Evolutionary conservation across 2,329 filamentous ascomycete genomes (phyloP).

Genomic region (Colletotrichum truncatum): DNA sequence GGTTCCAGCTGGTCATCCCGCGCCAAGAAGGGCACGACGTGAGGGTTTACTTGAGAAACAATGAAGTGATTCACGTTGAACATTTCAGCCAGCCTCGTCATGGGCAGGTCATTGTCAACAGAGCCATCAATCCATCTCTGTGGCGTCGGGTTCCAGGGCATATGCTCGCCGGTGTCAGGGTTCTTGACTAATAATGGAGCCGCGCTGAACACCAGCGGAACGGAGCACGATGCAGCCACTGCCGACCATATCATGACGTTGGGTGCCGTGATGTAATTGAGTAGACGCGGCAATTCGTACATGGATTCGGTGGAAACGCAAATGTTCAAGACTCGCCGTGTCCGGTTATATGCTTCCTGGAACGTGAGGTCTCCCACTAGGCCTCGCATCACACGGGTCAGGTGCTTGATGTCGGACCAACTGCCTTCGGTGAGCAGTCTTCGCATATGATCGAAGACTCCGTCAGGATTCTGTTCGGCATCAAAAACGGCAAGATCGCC

Average conservation of each 20-base stretch:
- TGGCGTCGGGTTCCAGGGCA: constrained; percentile 86
- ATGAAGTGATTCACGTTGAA: constrained; percentile 99
- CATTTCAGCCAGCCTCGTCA: constrained; percentile 90
- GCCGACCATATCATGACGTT: constrained; percentile 98
- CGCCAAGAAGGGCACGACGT: constrained; percentile 86
- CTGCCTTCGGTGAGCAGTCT: constrained; percentile 83
- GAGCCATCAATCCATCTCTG: constrained; percentile 94
- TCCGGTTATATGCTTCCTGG: constrained; percentile 95
- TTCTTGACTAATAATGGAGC: constrained; percentile 86
- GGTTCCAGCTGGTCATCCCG: constrained; percentile 72
- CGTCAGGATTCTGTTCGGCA: constrained; percentile 64
- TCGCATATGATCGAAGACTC: constrained; percentile 73
- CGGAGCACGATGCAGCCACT: constrained; percentile 94
- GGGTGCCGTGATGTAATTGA: constrained; percentile 93
- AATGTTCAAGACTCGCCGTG: constrained; percentile 90
- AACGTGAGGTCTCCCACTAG: constrained; percentile 92
- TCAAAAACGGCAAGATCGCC: constrained; percentile 87
- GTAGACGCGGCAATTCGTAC: constrained; percentile 84
- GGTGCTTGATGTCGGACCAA: constrained; percentile 84
- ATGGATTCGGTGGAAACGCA: constrained; percentile 89
- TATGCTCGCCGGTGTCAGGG: constrained; percentile 77
- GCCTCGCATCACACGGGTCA: constrained; percentile 82
- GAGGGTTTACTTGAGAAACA: constrained; percentile 95
- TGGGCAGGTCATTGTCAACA: constrained; percentile 92
- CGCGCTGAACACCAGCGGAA: constrained; percentile 85